These are phyloP conservation scores for Botrytis medusae DNA, from an alignment of 2,329 filamentous ascomycete genomes.

Conservation along the genomic window DNA sequence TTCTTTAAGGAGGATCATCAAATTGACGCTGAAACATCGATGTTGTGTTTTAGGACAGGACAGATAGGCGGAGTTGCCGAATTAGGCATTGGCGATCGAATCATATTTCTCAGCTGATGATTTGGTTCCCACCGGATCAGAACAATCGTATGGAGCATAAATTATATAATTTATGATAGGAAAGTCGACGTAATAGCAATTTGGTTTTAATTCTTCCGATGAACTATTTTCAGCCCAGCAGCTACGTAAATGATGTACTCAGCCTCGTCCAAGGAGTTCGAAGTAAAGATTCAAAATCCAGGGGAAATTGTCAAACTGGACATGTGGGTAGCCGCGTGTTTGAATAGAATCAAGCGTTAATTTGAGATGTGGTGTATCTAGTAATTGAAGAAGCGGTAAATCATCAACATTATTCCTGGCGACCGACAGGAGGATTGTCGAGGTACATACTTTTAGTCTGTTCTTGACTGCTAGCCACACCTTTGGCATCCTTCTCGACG, in stretches of 20 bases:
- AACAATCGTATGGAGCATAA: not conserved
- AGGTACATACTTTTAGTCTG: not conserved
- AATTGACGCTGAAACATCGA: conserved; percentile 6
- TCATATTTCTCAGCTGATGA: not conserved
- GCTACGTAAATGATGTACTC: not conserved
- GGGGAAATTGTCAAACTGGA: conserved; percentile 8
- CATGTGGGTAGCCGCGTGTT: conserved; percentile 4
- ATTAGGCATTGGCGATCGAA: not conserved
- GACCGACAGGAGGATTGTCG: not conserved
- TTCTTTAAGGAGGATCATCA: not conserved
- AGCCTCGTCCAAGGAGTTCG: not conserved
- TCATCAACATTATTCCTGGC: not conserved
- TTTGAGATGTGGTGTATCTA: conserved; percentile 1
- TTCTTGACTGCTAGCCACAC: not conserved
- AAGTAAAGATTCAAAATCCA: not conserved
- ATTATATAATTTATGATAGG: not conserved
- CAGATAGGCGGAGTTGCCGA: not conserved
- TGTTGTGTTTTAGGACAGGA: conserved; percentile 1
- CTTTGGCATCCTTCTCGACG: not conserved
- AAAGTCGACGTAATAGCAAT: not conserved
- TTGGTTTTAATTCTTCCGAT: not conserved
- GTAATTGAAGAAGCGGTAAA: not conserved
- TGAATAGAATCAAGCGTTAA: conserved; percentile 7
- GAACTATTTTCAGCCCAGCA: not conserved
- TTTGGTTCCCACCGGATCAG: not conserved